Percentiles rank a stretch among this genome's conserved stretches.
phyloP scores from a whole-genome alignment of 805 yeast genomes.

The Ogataea naganishii region DNA sequence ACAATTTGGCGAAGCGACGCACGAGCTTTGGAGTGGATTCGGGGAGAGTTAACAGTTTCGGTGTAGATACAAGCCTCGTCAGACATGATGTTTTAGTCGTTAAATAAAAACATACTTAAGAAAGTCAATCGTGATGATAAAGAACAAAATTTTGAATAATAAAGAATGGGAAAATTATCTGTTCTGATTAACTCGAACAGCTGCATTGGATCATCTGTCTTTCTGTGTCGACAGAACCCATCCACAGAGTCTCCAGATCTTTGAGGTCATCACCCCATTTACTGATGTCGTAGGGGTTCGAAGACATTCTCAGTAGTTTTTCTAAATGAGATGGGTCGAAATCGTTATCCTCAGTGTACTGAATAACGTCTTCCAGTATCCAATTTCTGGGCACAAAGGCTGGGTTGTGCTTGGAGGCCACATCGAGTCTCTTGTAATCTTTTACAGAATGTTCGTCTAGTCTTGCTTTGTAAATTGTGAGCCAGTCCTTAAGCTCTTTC shows the following conservation, averaged over 20 bases:
- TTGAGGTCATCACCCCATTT: slow-evolving; percentile 63
- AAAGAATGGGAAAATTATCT: too few relatives aligned
- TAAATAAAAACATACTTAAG: too few relatives aligned
- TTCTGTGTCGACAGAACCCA: slow-evolving; percentile 40
- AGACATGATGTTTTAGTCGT: too few relatives aligned
- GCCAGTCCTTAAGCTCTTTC: slow-evolving; percentile 40
- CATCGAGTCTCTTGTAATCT: slow-evolving; percentile 28
- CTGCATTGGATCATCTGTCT: slow-evolving; percentile 65
- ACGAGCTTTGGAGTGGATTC: too few relatives aligned
- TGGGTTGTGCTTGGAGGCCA: slow-evolving; percentile 56
- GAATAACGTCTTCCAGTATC: slow-evolving; percentile 78
- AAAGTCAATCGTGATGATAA: too few relatives aligned
- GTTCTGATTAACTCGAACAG: slow-evolving; percentile 42
- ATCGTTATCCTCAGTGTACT: slow-evolving; percentile 41
- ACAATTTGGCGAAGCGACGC: too few relatives aligned
- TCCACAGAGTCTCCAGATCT: slow-evolving; percentile 51
- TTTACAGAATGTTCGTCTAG: slow-evolving; percentile 28
- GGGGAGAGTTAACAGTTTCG: too few relatives aligned
- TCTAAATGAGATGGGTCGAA: slow-evolving; percentile 42
- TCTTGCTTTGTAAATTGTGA: slow-evolving; percentile 37
- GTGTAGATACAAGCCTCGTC: too few relatives aligned
- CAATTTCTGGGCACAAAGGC: slow-evolving; percentile 75
- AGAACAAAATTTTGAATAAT: too few relatives aligned
- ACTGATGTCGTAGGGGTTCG: slow-evolving; percentile 59
- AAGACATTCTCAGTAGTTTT: slow-evolving; percentile 62